Evolutionary conservation across 768 basidiomycete species (phyloP).

Genomic region (Boletus sp.): DNA sequence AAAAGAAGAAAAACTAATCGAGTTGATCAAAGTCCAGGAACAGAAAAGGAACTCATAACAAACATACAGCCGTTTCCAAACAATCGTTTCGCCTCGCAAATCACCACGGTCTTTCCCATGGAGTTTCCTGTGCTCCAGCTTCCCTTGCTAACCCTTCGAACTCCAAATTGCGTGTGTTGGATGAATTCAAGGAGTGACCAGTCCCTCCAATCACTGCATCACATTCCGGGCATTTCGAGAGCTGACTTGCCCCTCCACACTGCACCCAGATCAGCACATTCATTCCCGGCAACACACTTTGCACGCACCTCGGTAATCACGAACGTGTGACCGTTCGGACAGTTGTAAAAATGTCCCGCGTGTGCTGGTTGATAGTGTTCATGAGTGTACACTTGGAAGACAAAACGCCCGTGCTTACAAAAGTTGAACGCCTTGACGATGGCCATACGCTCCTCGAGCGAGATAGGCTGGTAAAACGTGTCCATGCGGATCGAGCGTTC

Average conservation of each 20-base stretch:
- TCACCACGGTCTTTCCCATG: slow-evolving; percentile 29
- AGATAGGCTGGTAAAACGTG: slow-evolving; percentile 52
- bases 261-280: slow-evolving; percentile 23
- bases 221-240: slow-evolving; percentile 56
- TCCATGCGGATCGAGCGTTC: slow-evolving; percentile 38
- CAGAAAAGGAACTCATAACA: background rate
- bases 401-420: slow-evolving; percentile 29
- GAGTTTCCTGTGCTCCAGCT: slow-evolving; percentile 28
- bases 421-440: slow-evolving; percentile 53
- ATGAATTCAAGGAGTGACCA: slow-evolving; percentile 37
- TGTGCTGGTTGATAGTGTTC: slow-evolving; percentile 25
- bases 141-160: slow-evolving; percentile 43
- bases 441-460: slow-evolving; percentile 49
- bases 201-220: slow-evolving; percentile 51
- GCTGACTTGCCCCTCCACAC: slow-evolving; percentile 59
- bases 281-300: background rate
- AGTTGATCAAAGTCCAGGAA: background rate
- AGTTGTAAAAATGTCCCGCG: slow-evolving; percentile 49
- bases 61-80: background rate
- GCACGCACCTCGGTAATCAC: slow-evolving; percentile 51
- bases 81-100: background rate
- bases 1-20: background rate
- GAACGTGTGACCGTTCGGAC: slow-evolving; percentile 61
- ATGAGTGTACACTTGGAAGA: background rate
- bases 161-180: slow-evolving; percentile 48